These are phyloP conservation scores for Calonectria naviculata DNA, from an alignment of 2,329 filamentous ascomycete species.

Conservation along the genomic window DNA sequence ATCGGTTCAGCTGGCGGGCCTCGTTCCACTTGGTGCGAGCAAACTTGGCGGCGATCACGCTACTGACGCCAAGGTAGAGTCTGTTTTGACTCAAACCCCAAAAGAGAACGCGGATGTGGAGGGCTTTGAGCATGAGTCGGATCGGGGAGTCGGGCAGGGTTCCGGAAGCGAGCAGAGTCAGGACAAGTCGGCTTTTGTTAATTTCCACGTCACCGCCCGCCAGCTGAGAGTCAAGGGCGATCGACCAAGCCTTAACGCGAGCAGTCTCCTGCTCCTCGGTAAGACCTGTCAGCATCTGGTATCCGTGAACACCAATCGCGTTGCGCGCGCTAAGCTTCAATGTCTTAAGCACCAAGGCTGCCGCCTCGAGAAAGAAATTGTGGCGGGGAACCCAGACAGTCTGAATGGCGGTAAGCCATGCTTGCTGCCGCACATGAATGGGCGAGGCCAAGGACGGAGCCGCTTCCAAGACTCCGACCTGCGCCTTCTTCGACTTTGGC, in stretches of 20 bases:
- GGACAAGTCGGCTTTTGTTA: constrained; percentile 84
- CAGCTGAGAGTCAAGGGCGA: constrained; percentile 92
- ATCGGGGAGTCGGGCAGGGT: constrained; percentile 86
- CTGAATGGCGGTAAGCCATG: constrained; percentile 93
- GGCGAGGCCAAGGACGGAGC: constrained; percentile 83
- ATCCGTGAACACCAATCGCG: constrained; percentile 79
- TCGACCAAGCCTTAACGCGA: constrained; percentile 91
- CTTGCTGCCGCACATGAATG: constrained; percentile 85
- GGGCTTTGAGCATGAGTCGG: constrained; percentile 89
- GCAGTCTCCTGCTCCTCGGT: constrained; percentile 88
- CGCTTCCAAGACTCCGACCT: constrained; percentile 57
- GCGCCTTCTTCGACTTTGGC: constrained; percentile 63
- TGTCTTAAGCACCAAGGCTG: constrained; percentile 83
- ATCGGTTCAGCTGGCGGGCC: constrained; percentile 73
- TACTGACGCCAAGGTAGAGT: constrained; percentile 72
- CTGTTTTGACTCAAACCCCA: constrained; percentile 79
- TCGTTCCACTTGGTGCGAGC: constrained; percentile 85
- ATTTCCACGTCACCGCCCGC: constrained; percentile 91
- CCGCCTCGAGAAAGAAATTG: constrained; percentile 86
- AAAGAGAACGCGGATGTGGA: constrained; percentile 90
- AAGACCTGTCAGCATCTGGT: constrained; percentile 82
- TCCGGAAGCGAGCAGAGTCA: constrained; percentile 88
- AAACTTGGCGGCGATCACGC: constrained; percentile 77
- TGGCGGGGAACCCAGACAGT: constrained; percentile 92
- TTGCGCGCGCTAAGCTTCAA: constrained; percentile 85